A percentile compares a stretch with the other conserved stretches of the same genome.
Evolutionary conservation across 2,329 filamentous ascomycete species (phyloP).

Genomic region (Scedosporium dehoogii): DNA sequence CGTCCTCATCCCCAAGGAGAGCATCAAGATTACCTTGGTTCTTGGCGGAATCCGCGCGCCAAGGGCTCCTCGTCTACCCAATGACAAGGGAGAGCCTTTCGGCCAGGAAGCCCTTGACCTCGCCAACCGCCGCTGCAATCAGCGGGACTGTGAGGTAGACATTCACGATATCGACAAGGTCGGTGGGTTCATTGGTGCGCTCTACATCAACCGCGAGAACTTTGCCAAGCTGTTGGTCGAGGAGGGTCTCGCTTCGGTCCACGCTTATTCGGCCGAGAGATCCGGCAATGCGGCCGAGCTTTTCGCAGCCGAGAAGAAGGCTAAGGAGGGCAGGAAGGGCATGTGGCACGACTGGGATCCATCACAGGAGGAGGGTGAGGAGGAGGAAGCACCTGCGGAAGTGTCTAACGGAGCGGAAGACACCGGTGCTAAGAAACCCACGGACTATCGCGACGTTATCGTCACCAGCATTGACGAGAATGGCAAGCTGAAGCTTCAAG

Average conservation of each 20-base stretch:
- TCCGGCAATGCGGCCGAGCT: constrained; percentile 82
- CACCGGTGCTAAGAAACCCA: constrained; percentile 50
- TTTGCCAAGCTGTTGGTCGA: constrained; percentile 90
- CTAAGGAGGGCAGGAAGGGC: constrained; percentile 80
- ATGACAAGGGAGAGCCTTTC: constrained; percentile 80
- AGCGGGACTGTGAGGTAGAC: constrained; percentile 93
- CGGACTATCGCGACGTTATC: constrained; percentile 87
- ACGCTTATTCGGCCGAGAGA: constrained; percentile 93
- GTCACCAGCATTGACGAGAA: constrained; percentile 82
- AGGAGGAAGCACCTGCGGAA: constrained; percentile 37
- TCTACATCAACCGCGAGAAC: constrained; percentile 91
- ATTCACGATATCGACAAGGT: constrained; percentile 93
- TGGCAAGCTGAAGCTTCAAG: constrained; percentile 80
- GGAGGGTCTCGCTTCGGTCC: constrained; percentile 85
- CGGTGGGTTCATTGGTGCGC: constrained; percentile 89
- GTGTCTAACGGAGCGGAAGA: constrained; percentile 40
- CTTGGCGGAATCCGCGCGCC: constrained; percentile 88
- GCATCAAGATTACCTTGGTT: constrained; percentile 89
- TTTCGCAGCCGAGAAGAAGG: constrained; percentile 75
- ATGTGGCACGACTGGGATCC: constrained; percentile 95
- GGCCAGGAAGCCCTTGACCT: constrained; percentile 92
- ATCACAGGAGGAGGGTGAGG: constrained; percentile 62
- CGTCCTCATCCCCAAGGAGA: constrained; percentile 81
- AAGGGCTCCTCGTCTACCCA: constrained; percentile 59
- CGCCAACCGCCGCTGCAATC: constrained; percentile 77